Conservation (phyloP, 257 asterid genomes). For the Paraleonurus japonicus region DNA sequence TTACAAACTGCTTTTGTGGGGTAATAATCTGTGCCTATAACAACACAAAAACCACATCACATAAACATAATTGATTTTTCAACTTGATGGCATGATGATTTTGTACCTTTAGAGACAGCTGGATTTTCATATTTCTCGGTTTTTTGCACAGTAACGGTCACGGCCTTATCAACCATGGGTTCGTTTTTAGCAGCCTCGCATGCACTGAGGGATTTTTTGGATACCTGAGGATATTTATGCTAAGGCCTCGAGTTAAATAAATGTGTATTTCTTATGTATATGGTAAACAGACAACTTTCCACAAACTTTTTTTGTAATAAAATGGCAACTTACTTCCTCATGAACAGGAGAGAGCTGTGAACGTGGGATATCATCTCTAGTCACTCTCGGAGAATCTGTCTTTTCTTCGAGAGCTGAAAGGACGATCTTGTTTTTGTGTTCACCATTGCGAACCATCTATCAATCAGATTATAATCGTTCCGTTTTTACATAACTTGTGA, state of each 20-base stretch:
- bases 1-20: conserved; percentile 33
- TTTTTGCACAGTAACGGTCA: conserved; percentile 41
- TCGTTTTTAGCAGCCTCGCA: conserved; percentile 20
- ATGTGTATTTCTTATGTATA: no score
- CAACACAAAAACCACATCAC: conserved; percentile 8
- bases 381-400: conserved; percentile 30
- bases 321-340: conserved; percentile 58
- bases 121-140: conserved; percentile 31
- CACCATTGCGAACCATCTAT: conserved; percentile 82
- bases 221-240: conserved; percentile 25
- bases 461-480: not conserved
- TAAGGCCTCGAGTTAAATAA: not conserved
- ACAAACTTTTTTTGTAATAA: not conserved
- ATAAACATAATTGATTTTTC: not conserved
- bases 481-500: not conserved
- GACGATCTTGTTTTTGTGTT: conserved; percentile 61
- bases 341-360: conserved; percentile 48
- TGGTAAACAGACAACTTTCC: not conserved
- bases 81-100: not conserved
- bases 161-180: conserved; percentile 50
- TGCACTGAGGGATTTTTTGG: conserved; percentile 10
- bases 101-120: conserved; percentile 49
- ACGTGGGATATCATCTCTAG: conserved; percentile 16
- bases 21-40: conserved; percentile 30
- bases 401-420: conserved; percentile 53